phyloP scores from a whole-genome alignment of 257 asterid species.

The Solanum ahanhuiri region DNA sequence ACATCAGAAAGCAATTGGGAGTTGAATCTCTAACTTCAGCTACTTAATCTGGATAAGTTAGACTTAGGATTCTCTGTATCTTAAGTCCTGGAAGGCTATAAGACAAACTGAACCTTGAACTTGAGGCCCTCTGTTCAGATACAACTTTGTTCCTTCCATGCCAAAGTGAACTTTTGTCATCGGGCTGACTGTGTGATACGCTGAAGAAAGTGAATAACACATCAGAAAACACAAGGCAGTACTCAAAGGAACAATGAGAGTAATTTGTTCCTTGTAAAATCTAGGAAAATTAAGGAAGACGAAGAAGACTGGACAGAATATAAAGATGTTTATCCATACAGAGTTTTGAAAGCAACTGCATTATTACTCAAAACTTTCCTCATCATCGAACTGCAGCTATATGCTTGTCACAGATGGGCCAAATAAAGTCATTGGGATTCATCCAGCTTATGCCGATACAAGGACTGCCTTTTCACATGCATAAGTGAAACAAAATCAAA shows the following conservation, averaged over 20 bases:
- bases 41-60: background rate
- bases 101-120: slow-evolving; percentile 45
- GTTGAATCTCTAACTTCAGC: background rate
- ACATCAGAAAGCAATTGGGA: background rate
- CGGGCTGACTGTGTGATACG: slow-evolving; percentile 60
- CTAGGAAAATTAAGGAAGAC: background rate
- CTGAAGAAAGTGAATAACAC: slow-evolving; percentile 34
- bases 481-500: background rate
- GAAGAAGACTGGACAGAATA: background rate
- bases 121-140: slow-evolving; percentile 58
- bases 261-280: background rate
- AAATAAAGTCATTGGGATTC: slow-evolving; percentile 11
- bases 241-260: background rate
- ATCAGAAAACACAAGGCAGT: background rate
- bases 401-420: slow-evolving; percentile 11
- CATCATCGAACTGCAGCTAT: background rate
- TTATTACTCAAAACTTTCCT: background rate
- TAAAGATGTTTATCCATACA: background rate
- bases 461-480: slow-evolving; percentile 3
- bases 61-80: background rate
- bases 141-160: slow-evolving; percentile 56
- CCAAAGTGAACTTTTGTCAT: slow-evolving; percentile 60
- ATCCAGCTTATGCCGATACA: slow-evolving; percentile 12
- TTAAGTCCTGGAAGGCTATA: background rate
- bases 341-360: background rate